Evolutionary conservation across 768 basidiomycete species (phyloP), one percentile per base, ranked within the genome.

Genomic region (Hemileccinum impolitum): DNA sequence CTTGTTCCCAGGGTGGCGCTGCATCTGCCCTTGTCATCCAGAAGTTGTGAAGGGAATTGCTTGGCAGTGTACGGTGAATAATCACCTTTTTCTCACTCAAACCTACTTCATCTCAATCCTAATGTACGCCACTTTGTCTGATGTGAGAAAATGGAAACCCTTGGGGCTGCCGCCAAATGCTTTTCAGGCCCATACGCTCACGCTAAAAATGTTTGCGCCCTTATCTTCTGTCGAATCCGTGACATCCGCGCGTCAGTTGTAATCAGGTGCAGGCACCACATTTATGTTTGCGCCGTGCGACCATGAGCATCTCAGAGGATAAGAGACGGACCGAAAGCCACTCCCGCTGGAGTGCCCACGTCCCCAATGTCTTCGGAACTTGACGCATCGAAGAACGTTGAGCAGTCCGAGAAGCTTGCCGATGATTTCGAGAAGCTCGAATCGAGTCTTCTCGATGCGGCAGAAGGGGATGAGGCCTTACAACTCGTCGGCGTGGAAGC

Each of bases 11-110:
- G 90, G 92, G 93, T 61, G 93, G 93, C 62, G 94, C 90, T 48
- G 91, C 93, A 42, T 93, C 91, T 32, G 90, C 94, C 32, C 75
- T 97, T 57, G 77, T 96, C 51, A 80, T 97, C 55, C 91, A 95
- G 73, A 90, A 82, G 64, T 64, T 95, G 64, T 94, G 77, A 80
- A 66, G 37, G 47, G 39, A 39, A 53, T 50, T 58, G 19, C 50
- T 39, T 45, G 35, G 43, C 39, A 28, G 42, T 54, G 47, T 60
- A 60, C 28, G 25, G 55, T 30, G 45, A 55, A 65, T 62, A 39
- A 51, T 42, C 43, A 36, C 40, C 21, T 37, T 37, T 30, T 55
- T 48, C 50, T 48, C 47, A 39, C 25, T 54, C 42, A 47, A 54
- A 35, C 26, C 23, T 39, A 45, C 18, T 31, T 35, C 15, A 25